Base-by-base conservation (phyloP, 2,329 filamentous ascomycete genomes). In the Tetracladium maxilliforme region DNA sequence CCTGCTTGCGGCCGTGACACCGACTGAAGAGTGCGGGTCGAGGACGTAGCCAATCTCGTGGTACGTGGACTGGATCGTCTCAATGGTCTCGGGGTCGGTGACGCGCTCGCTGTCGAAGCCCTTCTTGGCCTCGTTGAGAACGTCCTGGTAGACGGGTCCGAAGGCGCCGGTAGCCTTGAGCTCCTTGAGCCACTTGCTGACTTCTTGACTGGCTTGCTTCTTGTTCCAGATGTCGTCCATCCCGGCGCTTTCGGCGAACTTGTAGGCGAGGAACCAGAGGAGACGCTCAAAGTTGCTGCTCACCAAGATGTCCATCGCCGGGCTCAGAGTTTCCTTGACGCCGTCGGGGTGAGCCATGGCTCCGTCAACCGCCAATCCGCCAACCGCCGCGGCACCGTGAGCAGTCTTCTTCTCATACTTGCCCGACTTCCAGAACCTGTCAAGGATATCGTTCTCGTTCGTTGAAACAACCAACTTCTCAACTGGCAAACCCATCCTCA, bases 221-320 rank as follows among this genome's bases (percentile, higher is more conserved):
- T 70, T 69, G 49, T 68, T 74, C 59, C 65, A 75, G 35, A 64
- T 56, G 27, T 71, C 64, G 39, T 76, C 67, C 61, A 73, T 68
- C 25, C 67, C 66, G 4, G 61, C 60, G 9, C 48, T 56, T 6
- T 56, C 44, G 11, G 70, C 71, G 32, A 73, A 76, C 38, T 79
- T 67, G 53, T 82, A 81, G 3, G 83, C 77, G 15, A 95, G 61
- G 61, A 82, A 94, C 87, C 87, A 95, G 8, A 98, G 64, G 5
- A 98, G 63, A 16, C 90, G 72, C 61, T 98, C 90, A 47, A 98
- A 95, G 59, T 98, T 98, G 48, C 79, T 90, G 14, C 79, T 87
- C 9, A 95, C 86, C 4, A 95, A 63, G 36, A 95, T 95, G 49
- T 98, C 90, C 90, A 98, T 95, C 22, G 90, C 90, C 0, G 90